Evolutionary conservation across 148 eudicot species (phyloP).

Genomic region (Chenopodium berlandieri): DNA sequence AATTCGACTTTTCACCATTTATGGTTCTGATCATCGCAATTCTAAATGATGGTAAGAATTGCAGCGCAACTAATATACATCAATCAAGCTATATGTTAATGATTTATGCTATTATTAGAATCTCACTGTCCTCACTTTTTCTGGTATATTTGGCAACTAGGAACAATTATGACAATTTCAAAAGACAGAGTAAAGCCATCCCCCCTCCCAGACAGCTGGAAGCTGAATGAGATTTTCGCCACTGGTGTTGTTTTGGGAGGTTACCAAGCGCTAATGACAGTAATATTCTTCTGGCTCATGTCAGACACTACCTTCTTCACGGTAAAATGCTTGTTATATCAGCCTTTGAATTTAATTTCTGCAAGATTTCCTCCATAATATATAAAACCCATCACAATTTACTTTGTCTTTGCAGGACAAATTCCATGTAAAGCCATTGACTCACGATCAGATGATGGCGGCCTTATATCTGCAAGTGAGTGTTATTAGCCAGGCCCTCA

Average conservation of each 20-base stretch:
- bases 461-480: constrained; percentile 73
- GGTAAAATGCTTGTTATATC: constrained; percentile 28
- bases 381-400: constrained; percentile 15
- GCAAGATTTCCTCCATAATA: background rate
- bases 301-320: constrained; percentile 47
- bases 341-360: background rate
- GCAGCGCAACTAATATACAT: background rate
- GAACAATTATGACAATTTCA: constrained; percentile 78
- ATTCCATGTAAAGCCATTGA: constrained; percentile 36
- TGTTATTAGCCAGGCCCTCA: constrained; percentile 67
- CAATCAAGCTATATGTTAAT: background rate
- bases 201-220: constrained; percentile 76
- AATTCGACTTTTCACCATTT: constrained; percentile 68
- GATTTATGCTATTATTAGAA: background rate
- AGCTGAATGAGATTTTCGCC: constrained; percentile 63
- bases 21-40: constrained; percentile 74
- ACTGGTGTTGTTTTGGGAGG: constrained; percentile 73
- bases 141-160: constrained; percentile 21
- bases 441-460: constrained; percentile 45
- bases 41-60: constrained; percentile 55
- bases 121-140: background rate
- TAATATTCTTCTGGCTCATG: constrained; percentile 62
- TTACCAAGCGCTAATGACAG: constrained; percentile 66
- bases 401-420: constrained; percentile 25
- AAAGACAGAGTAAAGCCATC: constrained; percentile 77